Evolutionary conservation across 2,329 filamentous ascomycete genomes (phyloP), one percentile per base, ranked within the genome.

Genomic region (Domatiomyces catenatus): DNA sequence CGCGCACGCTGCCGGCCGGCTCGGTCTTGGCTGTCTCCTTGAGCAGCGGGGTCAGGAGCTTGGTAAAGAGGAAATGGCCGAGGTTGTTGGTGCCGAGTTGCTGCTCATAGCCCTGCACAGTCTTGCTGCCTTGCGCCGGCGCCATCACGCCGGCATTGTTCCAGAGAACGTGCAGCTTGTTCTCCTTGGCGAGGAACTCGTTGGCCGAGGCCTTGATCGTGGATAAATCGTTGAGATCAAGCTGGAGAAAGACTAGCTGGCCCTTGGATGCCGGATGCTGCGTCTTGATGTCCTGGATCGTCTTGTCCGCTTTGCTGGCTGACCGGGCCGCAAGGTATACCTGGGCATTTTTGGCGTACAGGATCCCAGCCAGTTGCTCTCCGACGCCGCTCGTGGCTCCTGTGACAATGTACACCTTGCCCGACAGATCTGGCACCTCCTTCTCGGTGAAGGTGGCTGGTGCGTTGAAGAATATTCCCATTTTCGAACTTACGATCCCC

Each of bases 321-420:
- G 65, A 67, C n/a, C 70, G 67, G 1, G 64, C 68, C 15, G 67
- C 64, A 32, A 73, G 56, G 56, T 71, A 73, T 19, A 73, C 67
- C 44, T 62, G 69, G 22, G 65, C 71, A 53, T 67, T 65, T 28
- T 65, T 61, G 19, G 56, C 52, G 54, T 68, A 71, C 44, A 71
- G 65, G 28, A 70, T 64, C 22, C 59, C 54, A 15, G 62, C 60
- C 0, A 69, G 58, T 28, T 66, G 63, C 49, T 65, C 61, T 44
- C 69, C 69, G 5, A 71, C 56, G 5, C 68, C 69, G 44, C 60
- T 60, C 42, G 59, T 56, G 10, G 60, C 58, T 10, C 66, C 67
- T 3, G 67, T 68, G 1, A 69, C 62, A 22, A 69, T 64, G 58
- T 62, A 66, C 50, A 67, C 65, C 58, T 66, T 36, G 2, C 22